A percentile compares a stretch with the other conserved stretches of the same genome.
These are phyloP conservation scores for Boeremia lycopersici DNA, from an alignment of 2,329 filamentous ascomycete species.

Conservation along the genomic window DNA sequence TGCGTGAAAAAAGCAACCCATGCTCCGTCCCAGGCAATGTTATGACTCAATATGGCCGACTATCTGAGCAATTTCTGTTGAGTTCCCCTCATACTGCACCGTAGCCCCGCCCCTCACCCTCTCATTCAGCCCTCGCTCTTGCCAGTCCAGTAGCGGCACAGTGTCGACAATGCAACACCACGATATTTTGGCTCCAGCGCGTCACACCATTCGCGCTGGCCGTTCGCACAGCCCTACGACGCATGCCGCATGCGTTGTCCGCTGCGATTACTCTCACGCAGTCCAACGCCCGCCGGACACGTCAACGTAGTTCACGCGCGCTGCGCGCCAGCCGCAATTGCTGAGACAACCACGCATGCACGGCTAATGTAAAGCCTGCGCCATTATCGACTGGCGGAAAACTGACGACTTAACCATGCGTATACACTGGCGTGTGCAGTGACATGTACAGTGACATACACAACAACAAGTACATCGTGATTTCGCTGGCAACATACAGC, in stretches of 20 bases:
- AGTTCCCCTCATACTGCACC: not conserved
- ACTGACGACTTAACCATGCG: not conserved
- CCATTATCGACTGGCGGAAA: not conserved
- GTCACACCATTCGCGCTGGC: conserved; percentile 27
- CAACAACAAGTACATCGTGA: no score
- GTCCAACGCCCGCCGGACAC: conserved; percentile 30
- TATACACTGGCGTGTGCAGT: no score
- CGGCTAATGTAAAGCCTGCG: not conserved
- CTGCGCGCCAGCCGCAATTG: conserved; percentile 10
- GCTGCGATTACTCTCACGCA: conserved; percentile 1
- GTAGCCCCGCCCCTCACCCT: not conserved
- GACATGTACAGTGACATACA: no score
- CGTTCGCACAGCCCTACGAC: conserved; percentile 25
- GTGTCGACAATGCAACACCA: conserved; percentile 7
- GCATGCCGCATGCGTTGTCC: conserved; percentile 34
- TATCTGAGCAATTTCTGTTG: not conserved
- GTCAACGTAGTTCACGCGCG: conserved; percentile 44
- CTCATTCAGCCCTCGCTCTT: not conserved
- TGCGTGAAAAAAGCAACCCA: not conserved
- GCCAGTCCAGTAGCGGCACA: not conserved
- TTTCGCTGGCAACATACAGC: no score
- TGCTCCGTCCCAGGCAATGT: not conserved
- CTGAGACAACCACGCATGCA: conserved; percentile 3
- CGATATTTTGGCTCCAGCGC: not conserved
- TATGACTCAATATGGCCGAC: not conserved